Evolutionary conservation across 139 green algal genomes (phyloP), one percentile per base, ranked within the genome.

Genomic region (Coccomyxa sp.): DNA sequence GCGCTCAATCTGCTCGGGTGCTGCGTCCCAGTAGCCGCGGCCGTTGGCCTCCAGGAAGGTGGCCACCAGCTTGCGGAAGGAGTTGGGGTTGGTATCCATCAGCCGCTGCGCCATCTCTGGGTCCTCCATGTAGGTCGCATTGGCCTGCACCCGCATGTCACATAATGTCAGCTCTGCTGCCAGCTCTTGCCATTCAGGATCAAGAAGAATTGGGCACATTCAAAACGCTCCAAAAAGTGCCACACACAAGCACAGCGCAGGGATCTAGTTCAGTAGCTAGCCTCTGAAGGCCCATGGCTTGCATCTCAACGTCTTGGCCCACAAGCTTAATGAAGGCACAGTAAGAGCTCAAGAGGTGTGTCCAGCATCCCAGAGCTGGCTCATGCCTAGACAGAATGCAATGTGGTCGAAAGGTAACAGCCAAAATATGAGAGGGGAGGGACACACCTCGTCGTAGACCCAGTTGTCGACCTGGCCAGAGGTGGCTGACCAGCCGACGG

Each of bases 1-100:
- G 57, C 90, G 90, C 83, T 99, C 96, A 63, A 99, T 85, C 89
- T 99, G 94, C 67, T 99, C 97, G 18, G 95, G 91, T 45, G 87
- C 88, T 18, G 97, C 96, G 0, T 99, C 97, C 94, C 94, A 97
- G 88, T 98, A 99, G 31, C 96, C 97, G 68, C 97, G 92, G 15
- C 97, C 97, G 84, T 99, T 99, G 66, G 97, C 97, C 90, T 99
- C 97, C 82, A 99, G 89, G 93, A 99, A 99, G 79, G 96, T 99
- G 57, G 96, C 94, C 71, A 98, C 93, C 86, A 97, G 91, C 90
- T 97, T 97, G 79, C 94, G 89, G 92, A 97, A 97, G 59, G 88
- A 95, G 94, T 98, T 98, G 84, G 97, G 97, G 92, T 99, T 99
- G 75, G 96, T 92, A 74, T 98, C 93, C 94, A 99, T 95, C 66